Percentiles rank a stretch among this genome's conserved stretches.
phyloP scores from a whole-genome alignment of 257 asterid genomes.

The Osmanthus fragrans region DNA sequence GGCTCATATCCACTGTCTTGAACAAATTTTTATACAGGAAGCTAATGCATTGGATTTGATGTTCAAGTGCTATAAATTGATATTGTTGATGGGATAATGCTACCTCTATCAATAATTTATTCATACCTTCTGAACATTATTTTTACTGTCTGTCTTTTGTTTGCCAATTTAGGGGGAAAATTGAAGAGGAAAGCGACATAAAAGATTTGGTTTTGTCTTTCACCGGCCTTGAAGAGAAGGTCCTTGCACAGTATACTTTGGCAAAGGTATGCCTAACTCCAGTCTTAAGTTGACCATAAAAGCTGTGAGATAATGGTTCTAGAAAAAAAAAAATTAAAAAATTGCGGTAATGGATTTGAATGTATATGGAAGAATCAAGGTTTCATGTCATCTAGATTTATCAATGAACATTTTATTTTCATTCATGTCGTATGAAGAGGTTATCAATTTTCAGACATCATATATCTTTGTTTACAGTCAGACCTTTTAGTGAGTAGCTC shows the following conservation, averaged over 20 bases:
- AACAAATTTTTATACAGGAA: constrained; percentile 11
- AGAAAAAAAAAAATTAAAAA: neutral
- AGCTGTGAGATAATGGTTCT: neutral
- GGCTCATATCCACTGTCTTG: constrained; percentile 18
- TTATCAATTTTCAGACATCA: neutral
- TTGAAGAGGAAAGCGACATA: constrained; percentile 73
- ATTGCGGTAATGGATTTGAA: neutral
- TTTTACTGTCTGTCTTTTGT: constrained; percentile 22
- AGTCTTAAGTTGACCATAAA: constrained; percentile 27
- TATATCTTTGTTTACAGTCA: constrained; percentile 7
- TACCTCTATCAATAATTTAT: constrained; percentile 12
- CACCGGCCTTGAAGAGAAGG: constrained; percentile 89
- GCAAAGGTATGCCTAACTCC: constrained; percentile 65
- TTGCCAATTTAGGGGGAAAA: constrained; percentile 58
- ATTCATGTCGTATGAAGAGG: neutral
- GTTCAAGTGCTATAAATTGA: neutral
- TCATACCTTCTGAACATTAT: constrained; percentile 26
- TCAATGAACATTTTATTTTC: neutral
- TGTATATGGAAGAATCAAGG: neutral
- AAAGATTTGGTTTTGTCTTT: constrained; percentile 73
- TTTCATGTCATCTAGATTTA: neutral
- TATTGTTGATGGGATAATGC: constrained; percentile 12
- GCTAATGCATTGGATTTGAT: constrained; percentile 5
- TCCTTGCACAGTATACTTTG: constrained; percentile 82
- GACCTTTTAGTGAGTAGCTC: constrained; percentile 9